Conservation (phyloP, 1,284 basidiomycete genomes). For the Cryptococcus deneoformans region DNA sequence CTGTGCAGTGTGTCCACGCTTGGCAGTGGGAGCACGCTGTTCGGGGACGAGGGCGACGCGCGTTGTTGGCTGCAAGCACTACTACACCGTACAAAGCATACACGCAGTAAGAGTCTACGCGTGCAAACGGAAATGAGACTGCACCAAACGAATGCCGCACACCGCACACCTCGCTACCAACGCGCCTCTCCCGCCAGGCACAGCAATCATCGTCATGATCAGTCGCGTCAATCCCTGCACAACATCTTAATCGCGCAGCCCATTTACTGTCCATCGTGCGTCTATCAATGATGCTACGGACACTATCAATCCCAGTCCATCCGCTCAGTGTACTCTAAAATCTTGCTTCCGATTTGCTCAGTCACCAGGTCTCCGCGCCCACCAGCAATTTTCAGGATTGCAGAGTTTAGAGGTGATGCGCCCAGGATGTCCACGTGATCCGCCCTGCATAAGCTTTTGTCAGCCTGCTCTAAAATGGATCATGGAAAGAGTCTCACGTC, state of each 20-base stretch:
- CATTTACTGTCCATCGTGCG: not conserved
- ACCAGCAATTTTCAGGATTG: constrained; percentile 71
- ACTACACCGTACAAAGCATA: too few species aligned
- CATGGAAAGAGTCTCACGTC: constrained; percentile 52
- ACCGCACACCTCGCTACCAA: not conserved
- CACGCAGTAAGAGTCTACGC: too few species aligned
- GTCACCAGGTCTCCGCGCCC: constrained; percentile 49
- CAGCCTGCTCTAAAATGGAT: not conserved
- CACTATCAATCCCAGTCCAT: constrained; percentile 62
- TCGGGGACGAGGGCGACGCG: too few species aligned
- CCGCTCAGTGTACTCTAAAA: constrained; percentile 68
- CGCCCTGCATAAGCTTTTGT: constrained; percentile 35
- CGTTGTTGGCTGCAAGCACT: too few species aligned
- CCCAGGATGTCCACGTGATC: constrained; percentile 96
- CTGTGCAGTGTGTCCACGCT: too few species aligned
- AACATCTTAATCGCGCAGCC: not conserved
- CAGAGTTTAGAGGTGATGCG: constrained; percentile 78
- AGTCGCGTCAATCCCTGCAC: constrained; percentile 2
- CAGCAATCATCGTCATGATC: not conserved
- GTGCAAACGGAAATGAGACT: too few species aligned
- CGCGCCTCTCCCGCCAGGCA: not conserved
- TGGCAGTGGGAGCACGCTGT: too few species aligned
- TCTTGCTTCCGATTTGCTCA: constrained; percentile 73
- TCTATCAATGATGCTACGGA: not conserved
- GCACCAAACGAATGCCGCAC: too few species aligned